These are phyloP conservation scores for Corymbia calophylla DNA, from an alignment of 441 rosid genomes.

Conservation along the genomic window DNA sequence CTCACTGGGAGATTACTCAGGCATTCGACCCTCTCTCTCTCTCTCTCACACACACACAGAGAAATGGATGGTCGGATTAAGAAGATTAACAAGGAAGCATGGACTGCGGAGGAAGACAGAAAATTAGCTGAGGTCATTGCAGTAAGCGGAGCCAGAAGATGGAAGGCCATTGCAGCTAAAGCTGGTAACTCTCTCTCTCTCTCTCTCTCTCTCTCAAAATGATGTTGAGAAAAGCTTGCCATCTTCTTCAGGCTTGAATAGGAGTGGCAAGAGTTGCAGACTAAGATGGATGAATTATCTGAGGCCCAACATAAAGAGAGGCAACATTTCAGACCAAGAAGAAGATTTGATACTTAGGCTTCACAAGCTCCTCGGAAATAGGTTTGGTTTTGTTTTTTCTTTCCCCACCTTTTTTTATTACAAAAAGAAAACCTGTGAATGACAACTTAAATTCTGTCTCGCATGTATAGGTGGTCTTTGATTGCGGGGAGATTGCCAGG, in stretches of 20 bases:
- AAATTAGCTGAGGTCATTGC: slow-evolving; percentile 5
- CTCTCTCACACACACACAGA: not conserved
- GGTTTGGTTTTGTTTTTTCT: not conserved
- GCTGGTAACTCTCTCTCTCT: not conserved
- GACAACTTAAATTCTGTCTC: not conserved
- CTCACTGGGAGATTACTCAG: not conserved
- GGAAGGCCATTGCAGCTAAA: slow-evolving; percentile 3
- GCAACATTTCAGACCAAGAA: slow-evolving; percentile 10
- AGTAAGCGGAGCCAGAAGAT: slow-evolving; percentile 2
- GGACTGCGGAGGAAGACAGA: slow-evolving; percentile 9
- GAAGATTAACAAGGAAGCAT: not conserved
- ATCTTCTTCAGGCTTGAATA: not conserved
- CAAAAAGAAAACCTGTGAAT: not conserved
- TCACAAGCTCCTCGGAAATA: slow-evolving; percentile 11
- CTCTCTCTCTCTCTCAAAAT: not conserved
- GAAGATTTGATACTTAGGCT: slow-evolving; percentile 13
- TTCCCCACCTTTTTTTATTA: not conserved
- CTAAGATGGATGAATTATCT: slow-evolving; percentile 10
- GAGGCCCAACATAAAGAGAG: slow-evolving; percentile 10
- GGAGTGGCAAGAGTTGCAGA: slow-evolving; percentile 9
- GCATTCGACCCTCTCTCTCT: not conserved
- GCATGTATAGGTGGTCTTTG: slow-evolving; percentile 1
- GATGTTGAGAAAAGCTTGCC: not conserved
- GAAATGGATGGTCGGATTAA: not conserved
- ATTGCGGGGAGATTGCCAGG: slow-evolving; percentile 9